Evolutionary conservation across 202 grass and related monocot genomes (phyloP).

Genomic region (Elaeis oleifera): DNA sequence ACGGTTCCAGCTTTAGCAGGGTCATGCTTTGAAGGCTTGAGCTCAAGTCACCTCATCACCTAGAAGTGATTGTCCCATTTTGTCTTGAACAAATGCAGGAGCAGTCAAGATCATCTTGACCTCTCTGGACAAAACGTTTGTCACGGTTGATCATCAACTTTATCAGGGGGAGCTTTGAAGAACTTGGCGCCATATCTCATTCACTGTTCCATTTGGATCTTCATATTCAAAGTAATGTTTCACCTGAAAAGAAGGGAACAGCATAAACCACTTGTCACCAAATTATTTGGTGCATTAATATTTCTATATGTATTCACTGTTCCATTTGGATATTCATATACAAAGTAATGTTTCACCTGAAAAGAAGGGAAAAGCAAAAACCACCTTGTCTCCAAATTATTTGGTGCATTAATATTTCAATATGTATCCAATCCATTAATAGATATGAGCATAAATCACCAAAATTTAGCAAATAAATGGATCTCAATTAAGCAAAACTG

Average conservation of each 20-base stretch:
- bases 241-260: constrained; percentile 35
- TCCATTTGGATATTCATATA: constrained; percentile 71
- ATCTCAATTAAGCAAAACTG: background rate
- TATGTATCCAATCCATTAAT: background rate
- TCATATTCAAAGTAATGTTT: constrained; percentile 85
- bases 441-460: background rate
- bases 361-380: background rate
- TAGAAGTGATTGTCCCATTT: constrained; percentile 18
- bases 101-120: constrained; percentile 43
- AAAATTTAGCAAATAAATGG: background rate
- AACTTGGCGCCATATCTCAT: constrained; percentile 96
- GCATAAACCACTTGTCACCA: background rate
- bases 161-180: constrained; percentile 59
- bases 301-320: constrained; percentile 24
- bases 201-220: constrained; percentile 62
- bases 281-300: background rate
- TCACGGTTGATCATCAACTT: constrained; percentile 81
- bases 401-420: background rate
- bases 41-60: constrained; percentile 14
- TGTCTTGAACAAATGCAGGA: constrained; percentile 63
- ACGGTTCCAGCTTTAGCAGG: no score
- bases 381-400: background rate
- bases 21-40: background rate
- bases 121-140: constrained; percentile 58
- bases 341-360: constrained; percentile 79